phyloP scores from a whole-genome alignment of 2,329 filamentous ascomycete genomes.

The Triangularia setosa region DNA sequence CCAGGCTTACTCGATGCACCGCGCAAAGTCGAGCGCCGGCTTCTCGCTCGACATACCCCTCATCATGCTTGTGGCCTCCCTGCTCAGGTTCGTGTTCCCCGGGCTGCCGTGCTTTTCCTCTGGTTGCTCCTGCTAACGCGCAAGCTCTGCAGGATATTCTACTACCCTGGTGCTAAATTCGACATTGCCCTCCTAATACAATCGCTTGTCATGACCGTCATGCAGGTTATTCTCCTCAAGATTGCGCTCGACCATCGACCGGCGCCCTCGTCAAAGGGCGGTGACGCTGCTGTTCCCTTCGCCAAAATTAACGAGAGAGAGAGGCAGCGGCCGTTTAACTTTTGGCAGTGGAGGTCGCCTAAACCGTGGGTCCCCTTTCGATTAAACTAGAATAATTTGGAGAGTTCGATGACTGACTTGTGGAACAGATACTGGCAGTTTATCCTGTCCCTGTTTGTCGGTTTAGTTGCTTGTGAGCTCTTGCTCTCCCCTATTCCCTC shows the following conservation, averaged over 20 bases:
- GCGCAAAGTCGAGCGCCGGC: conserved; percentile 59
- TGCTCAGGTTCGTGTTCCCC: conserved; percentile 50
- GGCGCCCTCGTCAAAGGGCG: conserved; percentile 54
- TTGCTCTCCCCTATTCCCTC: conserved; percentile 55
- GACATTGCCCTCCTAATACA: conserved; percentile 61
- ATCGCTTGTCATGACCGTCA: conserved; percentile 60
- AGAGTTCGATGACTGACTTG: conserved; percentile 23
- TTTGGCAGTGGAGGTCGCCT: conserved; percentile 76
- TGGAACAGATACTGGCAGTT: conserved; percentile 69
- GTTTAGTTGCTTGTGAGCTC: conserved; percentile 62
- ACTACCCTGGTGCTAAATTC: conserved; percentile 64
- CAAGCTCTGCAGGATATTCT: conserved; percentile 54
- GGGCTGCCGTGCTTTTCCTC: not conserved
- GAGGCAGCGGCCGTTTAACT: conserved; percentile 63
- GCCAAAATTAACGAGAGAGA: conserved; percentile 44
- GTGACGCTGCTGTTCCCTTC: conserved; percentile 61
- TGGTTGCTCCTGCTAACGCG: conserved; percentile 8
- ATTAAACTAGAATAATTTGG: not conserved
- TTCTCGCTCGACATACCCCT: conserved; percentile 69
- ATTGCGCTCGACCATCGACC: conserved; percentile 67
- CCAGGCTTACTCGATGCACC: conserved; percentile 62
- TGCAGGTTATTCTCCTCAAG: conserved; percentile 62
- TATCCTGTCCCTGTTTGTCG: conserved; percentile 61
- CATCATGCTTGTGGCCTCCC: conserved; percentile 67
- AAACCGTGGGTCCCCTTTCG: conserved; percentile 51